Evolutionary conservation across 495 filamentous ascomycete genomes (phyloP).

Genomic region (Aspergillus cristatus): DNA sequence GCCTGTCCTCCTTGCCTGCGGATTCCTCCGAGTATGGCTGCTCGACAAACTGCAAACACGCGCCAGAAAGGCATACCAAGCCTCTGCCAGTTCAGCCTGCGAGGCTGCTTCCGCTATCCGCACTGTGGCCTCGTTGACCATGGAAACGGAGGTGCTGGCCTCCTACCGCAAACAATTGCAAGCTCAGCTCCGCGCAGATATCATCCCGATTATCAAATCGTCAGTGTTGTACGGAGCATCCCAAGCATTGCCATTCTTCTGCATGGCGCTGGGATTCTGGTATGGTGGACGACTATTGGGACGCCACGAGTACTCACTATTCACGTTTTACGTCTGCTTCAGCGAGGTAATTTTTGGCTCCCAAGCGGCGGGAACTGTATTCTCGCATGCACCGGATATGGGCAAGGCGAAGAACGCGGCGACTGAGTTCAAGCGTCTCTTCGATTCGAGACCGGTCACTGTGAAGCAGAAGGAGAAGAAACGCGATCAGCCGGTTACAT

Average conservation of each 20-base stretch:
- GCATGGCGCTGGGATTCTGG: constrained; percentile 83
- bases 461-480: too few species aligned
- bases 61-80: constrained; percentile 60
- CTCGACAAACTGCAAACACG: constrained; percentile 63
- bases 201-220: constrained; percentile 56
- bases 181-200: constrained; percentile 47
- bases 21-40: constrained; percentile 80
- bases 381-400: constrained; percentile 79
- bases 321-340: constrained; percentile 83
- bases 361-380: constrained; percentile 75
- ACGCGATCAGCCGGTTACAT: constrained; percentile 19
- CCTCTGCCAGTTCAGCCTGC: constrained; percentile 73
- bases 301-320: constrained; percentile 55
- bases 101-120: constrained; percentile 86
- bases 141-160: constrained; percentile 65
- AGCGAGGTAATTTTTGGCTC: constrained; percentile 70
- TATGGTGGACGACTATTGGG: constrained; percentile 76
- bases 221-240: constrained; percentile 69
- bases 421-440: constrained; percentile 59
- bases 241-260: constrained; percentile 70
- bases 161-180: constrained; percentile 60
- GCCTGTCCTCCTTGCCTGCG: constrained; percentile 66
- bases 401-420: constrained; percentile 78
- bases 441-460: constrained; percentile 52
- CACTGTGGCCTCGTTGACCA: constrained; percentile 81